These are phyloP conservation scores for Euphrasia arctica DNA, from an alignment of 305 asterid species.

Conservation along the genomic window DNA sequence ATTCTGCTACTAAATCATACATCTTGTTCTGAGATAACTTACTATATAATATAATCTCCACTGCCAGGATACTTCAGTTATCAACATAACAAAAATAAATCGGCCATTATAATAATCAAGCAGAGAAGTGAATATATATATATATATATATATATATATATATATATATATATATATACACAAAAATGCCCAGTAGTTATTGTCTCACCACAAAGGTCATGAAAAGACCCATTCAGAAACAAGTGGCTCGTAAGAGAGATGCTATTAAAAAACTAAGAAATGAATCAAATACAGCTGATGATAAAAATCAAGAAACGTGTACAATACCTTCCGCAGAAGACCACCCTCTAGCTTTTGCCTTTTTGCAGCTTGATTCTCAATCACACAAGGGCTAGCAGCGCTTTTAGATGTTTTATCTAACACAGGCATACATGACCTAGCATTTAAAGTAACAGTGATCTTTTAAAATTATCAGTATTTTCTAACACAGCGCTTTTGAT, in stretches of 20 bases:
- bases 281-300: background rate
- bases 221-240: background rate
- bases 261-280: background rate
- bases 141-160: background rate
- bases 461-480: background rate
- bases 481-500: background rate
- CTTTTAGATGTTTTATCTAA: constrained; percentile 48
- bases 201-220: background rate
- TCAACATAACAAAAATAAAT: background rate
- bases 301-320: constrained; percentile 3
- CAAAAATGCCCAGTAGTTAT: background rate
- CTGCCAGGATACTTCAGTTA: constrained; percentile 3
- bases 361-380: constrained; percentile 91
- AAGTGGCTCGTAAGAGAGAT: background rate
- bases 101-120: background rate
- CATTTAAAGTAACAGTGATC: constrained; percentile 31
- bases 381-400: constrained; percentile 35
- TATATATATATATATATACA: background rate
- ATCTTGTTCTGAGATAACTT: constrained; percentile 1
- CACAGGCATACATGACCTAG: constrained; percentile 48
- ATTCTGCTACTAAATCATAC: background rate
- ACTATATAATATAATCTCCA: background rate
- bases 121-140: background rate
- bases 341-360: constrained; percentile 98
- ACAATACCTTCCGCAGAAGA: constrained; percentile 64